Evolutionary conservation across 2,329 filamentous ascomycete species (phyloP).

Genomic region (Cladosporium sp.): DNA sequence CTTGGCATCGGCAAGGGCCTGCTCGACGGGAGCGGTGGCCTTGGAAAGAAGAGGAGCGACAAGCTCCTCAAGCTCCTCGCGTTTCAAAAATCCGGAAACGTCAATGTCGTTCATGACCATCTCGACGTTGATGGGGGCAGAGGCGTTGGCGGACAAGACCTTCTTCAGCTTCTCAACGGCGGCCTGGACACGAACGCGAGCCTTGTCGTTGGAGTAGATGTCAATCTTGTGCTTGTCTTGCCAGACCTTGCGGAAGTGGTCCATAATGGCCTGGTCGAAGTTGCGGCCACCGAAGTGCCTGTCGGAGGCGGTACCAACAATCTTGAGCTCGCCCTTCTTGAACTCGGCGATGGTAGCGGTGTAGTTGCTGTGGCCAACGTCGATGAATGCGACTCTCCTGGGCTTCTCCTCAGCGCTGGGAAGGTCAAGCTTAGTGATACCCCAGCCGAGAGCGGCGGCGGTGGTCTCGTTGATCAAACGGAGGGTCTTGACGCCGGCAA

Average conservation of each 20-base stretch:
- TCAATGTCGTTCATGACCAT: slow-evolving; percentile 98
- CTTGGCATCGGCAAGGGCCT: slow-evolving; percentile 91
- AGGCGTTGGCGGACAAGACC: slow-evolving; percentile 91
- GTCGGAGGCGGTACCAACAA: slow-evolving; percentile 91
- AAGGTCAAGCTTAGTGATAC: slow-evolving; percentile 96
- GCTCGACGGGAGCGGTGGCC: slow-evolving; percentile 74
- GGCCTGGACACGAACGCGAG: slow-evolving; percentile 79
- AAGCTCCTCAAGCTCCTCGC: slow-evolving; percentile 90
- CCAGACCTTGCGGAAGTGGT: slow-evolving; percentile 95
- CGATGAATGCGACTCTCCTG: slow-evolving; percentile 84
- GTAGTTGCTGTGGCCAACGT: slow-evolving; percentile 96
- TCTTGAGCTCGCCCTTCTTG: slow-evolving; percentile 91
- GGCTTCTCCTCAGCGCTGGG: slow-evolving; percentile 88
- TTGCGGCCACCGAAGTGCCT: slow-evolving; percentile 96
- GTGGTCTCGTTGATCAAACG: slow-evolving; percentile 98
- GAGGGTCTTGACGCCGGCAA: slow-evolving; percentile 89
- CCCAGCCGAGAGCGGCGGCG: slow-evolving; percentile 91
- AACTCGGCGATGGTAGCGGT: slow-evolving; percentile 94
- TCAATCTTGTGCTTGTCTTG: slow-evolving; percentile 98
- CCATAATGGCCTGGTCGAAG: slow-evolving; percentile 92
- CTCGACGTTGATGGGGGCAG: slow-evolving; percentile 93
- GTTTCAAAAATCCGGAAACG: slow-evolving; percentile 83
- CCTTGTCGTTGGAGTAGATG: slow-evolving; percentile 87
- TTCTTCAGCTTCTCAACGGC: slow-evolving; percentile 98
- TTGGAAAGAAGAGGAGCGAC: slow-evolving; percentile 80